Evolutionary conservation across 2,329 filamentous ascomycete genomes (phyloP).

Genomic region (Pseudogymnoascus sp.): DNA sequence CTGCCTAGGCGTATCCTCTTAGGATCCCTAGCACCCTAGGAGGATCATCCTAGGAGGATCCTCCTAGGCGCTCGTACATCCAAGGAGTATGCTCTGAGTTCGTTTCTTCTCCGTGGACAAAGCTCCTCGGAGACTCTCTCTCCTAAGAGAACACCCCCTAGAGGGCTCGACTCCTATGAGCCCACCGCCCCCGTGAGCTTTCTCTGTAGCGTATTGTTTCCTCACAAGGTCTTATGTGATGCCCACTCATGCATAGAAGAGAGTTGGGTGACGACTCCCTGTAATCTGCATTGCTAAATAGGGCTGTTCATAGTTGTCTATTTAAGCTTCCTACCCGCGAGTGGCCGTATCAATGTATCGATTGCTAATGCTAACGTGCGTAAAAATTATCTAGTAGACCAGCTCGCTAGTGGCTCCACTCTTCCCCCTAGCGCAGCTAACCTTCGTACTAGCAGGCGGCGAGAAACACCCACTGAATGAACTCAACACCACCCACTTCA

Average conservation of each 20-base stretch:
- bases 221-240: background rate
- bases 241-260: too few species aligned
- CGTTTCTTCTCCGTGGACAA: too few species aligned
- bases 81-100: too few species aligned
- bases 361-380: background rate
- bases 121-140: too few species aligned
- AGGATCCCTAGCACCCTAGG: background rate
- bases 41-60: background rate
- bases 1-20: too few species aligned
- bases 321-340: background rate
- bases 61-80: background rate
- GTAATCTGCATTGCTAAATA: background rate
- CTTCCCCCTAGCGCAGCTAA: background rate
- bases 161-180: too few species aligned
- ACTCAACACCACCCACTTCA: background rate
- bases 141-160: too few species aligned
- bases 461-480: background rate
- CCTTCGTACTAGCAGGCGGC: background rate
- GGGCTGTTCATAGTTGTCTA: background rate
- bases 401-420: background rate
- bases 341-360: background rate
- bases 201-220: background rate
- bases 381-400: background rate
- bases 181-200: background rate
- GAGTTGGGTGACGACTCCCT: background rate